Evolutionary conservation across 2,329 filamentous ascomycete species (phyloP).

Genomic region (Akanthomyces lecanii): DNA sequence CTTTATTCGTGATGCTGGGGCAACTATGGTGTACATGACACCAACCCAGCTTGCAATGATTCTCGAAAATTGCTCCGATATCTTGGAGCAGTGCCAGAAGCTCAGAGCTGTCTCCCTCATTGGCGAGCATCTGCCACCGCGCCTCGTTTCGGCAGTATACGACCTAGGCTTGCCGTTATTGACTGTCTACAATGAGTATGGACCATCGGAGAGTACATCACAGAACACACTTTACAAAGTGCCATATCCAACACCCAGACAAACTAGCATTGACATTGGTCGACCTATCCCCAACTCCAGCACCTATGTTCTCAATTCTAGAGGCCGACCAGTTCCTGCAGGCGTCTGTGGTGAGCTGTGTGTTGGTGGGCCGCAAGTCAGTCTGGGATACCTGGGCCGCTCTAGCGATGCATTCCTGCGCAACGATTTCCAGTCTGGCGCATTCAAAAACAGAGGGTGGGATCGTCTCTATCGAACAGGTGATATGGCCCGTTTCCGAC

Average conservation of each 20-base stretch:
- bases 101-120: background rate
- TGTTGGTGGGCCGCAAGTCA: slow-evolving; percentile 6
- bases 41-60: slow-evolving; percentile 10
- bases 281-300: background rate
- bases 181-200: slow-evolving; percentile 4
- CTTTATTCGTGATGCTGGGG: slow-evolving; percentile 1
- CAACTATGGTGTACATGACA: slow-evolving; percentile 9
- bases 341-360: slow-evolving; percentile 7
- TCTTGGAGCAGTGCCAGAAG: background rate
- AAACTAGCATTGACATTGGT: background rate
- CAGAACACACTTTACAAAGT: slow-evolving; percentile 6
- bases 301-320: slow-evolving; percentile 7
- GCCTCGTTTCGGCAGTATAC: background rate
- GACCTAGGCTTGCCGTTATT: slow-evolving; percentile 1
- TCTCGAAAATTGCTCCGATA: slow-evolving; percentile 3
- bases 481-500: slow-evolving; percentile 35
- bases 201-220: slow-evolving; percentile 5
- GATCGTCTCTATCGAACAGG: slow-evolving; percentile 41
- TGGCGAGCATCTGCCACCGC: slow-evolving; percentile 6
- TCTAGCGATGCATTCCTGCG: background rate
- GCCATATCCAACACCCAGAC: background rate
- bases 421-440: background rate
- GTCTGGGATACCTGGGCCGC: slow-evolving; percentile 9
- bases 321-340: background rate
- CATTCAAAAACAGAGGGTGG: slow-evolving; percentile 17